Conservation (phyloP, 495 filamentous ascomycete genomes). For the Penicillium coffeae region DNA sequence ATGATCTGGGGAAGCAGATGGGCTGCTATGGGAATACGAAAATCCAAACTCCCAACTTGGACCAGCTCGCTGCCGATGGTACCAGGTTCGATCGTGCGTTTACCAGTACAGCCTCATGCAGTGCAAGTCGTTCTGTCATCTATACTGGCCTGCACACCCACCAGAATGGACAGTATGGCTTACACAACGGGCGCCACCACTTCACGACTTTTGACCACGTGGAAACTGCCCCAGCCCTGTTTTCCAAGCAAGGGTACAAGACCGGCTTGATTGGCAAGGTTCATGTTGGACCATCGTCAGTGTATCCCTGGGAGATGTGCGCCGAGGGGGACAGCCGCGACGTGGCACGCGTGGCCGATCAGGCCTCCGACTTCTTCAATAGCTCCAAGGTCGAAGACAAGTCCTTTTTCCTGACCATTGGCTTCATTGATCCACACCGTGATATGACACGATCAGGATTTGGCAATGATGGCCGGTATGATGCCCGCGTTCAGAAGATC, state of each 20-base stretch:
- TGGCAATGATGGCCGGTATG: slow-evolving; percentile 30
- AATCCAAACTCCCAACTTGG: slow-evolving; percentile 36
- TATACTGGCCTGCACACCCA: slow-evolving; percentile 47
- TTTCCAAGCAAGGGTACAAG: slow-evolving; percentile 31
- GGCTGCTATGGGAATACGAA: slow-evolving; percentile 35
- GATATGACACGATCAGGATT: slow-evolving; percentile 38
- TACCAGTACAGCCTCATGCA: slow-evolving; percentile 45
- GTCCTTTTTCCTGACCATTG: slow-evolving; percentile 43
- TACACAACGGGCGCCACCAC: slow-evolving; percentile 28
- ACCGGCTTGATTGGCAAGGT: slow-evolving; percentile 46
- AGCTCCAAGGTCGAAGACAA: slow-evolving; percentile 17
- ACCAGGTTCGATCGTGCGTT: slow-evolving; percentile 37
- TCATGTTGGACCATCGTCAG: slow-evolving; percentile 37
- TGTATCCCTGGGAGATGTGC: slow-evolving; percentile 40
- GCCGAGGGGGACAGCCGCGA: slow-evolving; percentile 36
- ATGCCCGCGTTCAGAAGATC: slow-evolving; percentile 10
- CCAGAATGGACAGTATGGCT: slow-evolving; percentile 45
- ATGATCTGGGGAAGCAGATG: slow-evolving; percentile 39
- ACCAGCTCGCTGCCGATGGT: slow-evolving; percentile 34
- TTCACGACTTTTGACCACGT: slow-evolving; percentile 43
- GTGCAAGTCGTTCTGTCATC: slow-evolving; percentile 39
- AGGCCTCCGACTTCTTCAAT: slow-evolving; percentile 32
- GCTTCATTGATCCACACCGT: slow-evolving; percentile 44
- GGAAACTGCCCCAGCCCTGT: slow-evolving; percentile 33
- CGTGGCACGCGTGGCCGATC: slow-evolving; percentile 29